Evolutionary conservation across 441 rosid species (phyloP).

Genomic region (Adansonia rubrostipa): DNA sequence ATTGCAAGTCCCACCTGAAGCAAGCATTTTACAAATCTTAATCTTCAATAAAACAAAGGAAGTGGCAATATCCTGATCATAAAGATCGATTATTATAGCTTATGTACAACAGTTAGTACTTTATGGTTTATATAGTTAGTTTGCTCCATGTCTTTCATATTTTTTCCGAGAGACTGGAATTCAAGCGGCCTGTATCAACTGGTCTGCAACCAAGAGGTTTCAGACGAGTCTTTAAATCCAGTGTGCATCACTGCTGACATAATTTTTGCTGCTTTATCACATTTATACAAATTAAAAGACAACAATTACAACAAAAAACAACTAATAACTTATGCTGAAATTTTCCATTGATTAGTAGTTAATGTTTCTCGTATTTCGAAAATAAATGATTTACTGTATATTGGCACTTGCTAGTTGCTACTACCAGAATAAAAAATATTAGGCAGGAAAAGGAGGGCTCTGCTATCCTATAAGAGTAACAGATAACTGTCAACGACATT

Average conservation of each 20-base stretch:
- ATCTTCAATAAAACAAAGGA: neutral
- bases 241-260: neutral
- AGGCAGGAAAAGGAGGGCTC: neutral
- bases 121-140: neutral
- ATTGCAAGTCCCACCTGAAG: slow-evolving; percentile 83
- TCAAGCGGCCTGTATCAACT: neutral
- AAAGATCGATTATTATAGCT: neutral
- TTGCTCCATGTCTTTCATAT: neutral
- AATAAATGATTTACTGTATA: neutral
- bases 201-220: neutral
- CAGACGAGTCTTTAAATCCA: neutral
- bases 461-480: neutral
- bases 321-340: neutral
- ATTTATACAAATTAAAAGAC: neutral
- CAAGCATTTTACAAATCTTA: slow-evolving; percentile 2
- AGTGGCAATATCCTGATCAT: neutral
- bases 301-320: neutral
- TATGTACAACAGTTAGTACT: neutral
- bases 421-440: neutral
- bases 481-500: neutral
- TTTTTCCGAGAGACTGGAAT: neutral
- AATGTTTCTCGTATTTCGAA: neutral
- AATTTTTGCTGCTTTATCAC: neutral
- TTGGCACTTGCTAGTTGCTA: neutral
- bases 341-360: neutral